Conservation (phyloP, 1,284 basidiomycete genomes). For the Tranzscheliella williamsii region DNA sequence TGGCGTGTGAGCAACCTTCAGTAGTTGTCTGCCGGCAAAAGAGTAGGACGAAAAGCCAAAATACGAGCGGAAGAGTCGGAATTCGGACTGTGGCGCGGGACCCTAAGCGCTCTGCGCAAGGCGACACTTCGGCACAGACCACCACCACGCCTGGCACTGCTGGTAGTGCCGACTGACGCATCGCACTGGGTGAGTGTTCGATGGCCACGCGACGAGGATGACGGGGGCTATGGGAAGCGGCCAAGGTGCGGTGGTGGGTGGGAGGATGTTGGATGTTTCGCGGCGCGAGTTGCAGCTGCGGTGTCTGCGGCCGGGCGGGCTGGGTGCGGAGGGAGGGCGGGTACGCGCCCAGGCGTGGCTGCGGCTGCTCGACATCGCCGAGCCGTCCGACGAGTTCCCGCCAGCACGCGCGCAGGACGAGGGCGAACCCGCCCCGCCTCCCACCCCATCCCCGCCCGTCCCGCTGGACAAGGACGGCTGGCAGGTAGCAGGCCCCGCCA, state of each 20-base stretch:
- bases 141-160: neutral
- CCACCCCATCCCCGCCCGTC: constrained; percentile 1
- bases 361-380: neutral
- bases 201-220: neutral
- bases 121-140: neutral
- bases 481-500: constrained; percentile 19
- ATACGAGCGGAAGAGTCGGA: neutral
- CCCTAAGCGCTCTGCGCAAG: neutral
- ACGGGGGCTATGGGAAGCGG: neutral
- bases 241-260: too few species aligned
- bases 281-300: neutral
- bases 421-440: neutral
- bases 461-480: constrained; percentile 35
- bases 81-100: neutral
- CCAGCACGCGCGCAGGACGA: neutral
- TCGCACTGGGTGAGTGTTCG: neutral
- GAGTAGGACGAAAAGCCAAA: neutral
- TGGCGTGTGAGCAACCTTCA: too few species aligned
- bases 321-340: neutral
- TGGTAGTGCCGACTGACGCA: neutral
- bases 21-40: too few species aligned
- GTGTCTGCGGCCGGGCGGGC: neutral
- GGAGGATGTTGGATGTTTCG: too few species aligned
- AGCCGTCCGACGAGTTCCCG: neutral
- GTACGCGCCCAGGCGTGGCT: neutral